Evolutionary conservation across 805 yeast species (phyloP), one percentile per base, ranked within the genome.

Genomic region (Maudiozyma pseudohumilis): DNA sequence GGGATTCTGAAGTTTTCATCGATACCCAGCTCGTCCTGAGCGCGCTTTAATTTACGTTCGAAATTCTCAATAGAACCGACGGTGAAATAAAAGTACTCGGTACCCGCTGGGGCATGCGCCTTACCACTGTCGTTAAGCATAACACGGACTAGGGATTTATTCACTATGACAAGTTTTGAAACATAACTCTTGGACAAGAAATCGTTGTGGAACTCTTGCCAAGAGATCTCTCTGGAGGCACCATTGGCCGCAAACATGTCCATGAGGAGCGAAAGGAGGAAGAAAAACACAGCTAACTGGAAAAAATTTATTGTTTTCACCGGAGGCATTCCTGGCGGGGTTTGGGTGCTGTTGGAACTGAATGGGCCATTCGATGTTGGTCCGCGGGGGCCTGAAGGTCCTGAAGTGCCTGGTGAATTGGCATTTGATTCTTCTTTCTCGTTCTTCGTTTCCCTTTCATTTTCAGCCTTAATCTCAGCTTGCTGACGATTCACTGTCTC

Each of bases 31-130:
- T 77, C 80, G 32, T 76, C 75, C 60, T 87, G 95, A 10, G 87
- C 86, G 26, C 70, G 73, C 42, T 75, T 79, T 40, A 92, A 65
- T 49, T 78, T 79, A 38, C 75, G 76, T 60, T 92, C 98, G 60
- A 92, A 92, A 23, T 77, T 68, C 37, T 87, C 96, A 17, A 88
- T 76, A 1, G 94, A 80, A 8, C 98, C 98, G 50, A 92, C 84
- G 11, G 77, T 73, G 66, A 92, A 92, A 48, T 61, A 72, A 35
- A 66, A 69, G 18, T 60, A 60, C 5, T 66, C 64, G 30, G 53
- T 57, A 5, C 52, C 53, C 27, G 42, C 42, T 34, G 48, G 47
- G 29, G 54, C 55, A 45, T 73, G 72, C n/a, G 68, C 59, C 40
- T 68, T 68, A n/a, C 81, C 82, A 39, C 66, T 68, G 11, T 74